Percentiles rank a stretch among this genome's conserved stretches.
These are phyloP conservation scores for Pueraria montana DNA, from an alignment of 306 rosid species.

Conservation along the genomic window DNA sequence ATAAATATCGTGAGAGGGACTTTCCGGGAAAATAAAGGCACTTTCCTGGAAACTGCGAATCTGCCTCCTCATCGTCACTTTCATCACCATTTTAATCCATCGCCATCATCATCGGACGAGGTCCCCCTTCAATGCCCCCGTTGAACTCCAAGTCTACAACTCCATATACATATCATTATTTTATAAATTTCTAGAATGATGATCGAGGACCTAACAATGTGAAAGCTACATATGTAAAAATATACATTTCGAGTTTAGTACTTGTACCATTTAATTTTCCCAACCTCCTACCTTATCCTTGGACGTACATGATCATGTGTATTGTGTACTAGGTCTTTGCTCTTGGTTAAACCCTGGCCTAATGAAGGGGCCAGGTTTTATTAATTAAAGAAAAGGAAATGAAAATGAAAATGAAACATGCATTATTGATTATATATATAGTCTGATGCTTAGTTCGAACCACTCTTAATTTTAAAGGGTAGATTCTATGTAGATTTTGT, in stretches of 20 bases:
- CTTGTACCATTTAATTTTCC: not conserved
- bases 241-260: not conserved
- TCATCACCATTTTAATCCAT: slow-evolving; percentile 56
- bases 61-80: slow-evolving; percentile 58
- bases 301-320: not conserved
- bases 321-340: not conserved
- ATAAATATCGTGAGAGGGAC: slow-evolving; percentile 62
- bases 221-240: slow-evolving; percentile 15
- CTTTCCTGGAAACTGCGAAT: slow-evolving; percentile 76
- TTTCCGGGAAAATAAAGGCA: slow-evolving; percentile 61
- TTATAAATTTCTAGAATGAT: slow-evolving; percentile 23
- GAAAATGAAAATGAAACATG: too few relatives aligned
- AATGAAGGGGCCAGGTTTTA: slow-evolving; percentile 1
- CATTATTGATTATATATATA: too few relatives aligned
- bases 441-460: too few relatives aligned
- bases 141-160: slow-evolving; percentile 48
- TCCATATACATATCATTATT: not conserved
- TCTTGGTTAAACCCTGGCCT: not conserved
- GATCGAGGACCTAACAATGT: not conserved
- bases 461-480: too few relatives aligned
- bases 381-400: not conserved
- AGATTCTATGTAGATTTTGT: too few relatives aligned
- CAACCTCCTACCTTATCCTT: not conserved
- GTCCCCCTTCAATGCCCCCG: slow-evolving; percentile 32
- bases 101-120: slow-evolving; percentile 47